A percentile compares a stretch with the other conserved stretches of the same genome.
Conservation (phyloP, 1,284 basidiomycete species). For the Hypsizygus ulmarius region DNA sequence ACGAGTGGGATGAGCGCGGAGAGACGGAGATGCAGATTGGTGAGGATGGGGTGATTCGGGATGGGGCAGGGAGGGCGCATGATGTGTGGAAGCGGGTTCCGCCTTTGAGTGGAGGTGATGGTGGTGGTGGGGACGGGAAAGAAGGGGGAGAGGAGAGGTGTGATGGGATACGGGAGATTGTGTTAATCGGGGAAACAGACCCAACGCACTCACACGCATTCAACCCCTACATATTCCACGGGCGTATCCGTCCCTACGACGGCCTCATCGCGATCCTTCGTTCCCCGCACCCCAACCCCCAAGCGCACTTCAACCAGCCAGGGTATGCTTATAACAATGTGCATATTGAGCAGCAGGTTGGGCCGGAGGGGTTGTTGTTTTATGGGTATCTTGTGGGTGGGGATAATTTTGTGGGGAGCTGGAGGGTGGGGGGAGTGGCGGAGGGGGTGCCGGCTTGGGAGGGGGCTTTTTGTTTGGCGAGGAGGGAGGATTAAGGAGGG, state of each 20-base stretch:
- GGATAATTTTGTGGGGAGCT: conserved; percentile 66
- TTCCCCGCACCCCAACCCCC: conserved; percentile 35
- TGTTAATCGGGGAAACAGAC: conserved; percentile 39
- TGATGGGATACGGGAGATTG: conserved; percentile 11
- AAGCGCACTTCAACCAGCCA: neutral
- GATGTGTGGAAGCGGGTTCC: neutral
- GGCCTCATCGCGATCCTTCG: conserved; percentile 65
- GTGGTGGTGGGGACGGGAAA: neutral
- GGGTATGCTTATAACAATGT: neutral
- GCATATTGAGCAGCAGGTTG: conserved; percentile 16
- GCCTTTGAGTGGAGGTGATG: neutral
- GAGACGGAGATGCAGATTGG: too few relatives aligned
- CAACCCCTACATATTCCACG: conserved; percentile 58
- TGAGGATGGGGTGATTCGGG: conserved; percentile 2
- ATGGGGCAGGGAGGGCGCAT: neutral
- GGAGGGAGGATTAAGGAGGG: conserved; percentile 31
- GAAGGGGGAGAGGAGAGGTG: conserved; percentile 1
- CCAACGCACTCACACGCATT: conserved; percentile 55
- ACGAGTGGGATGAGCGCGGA: conserved; percentile 12
- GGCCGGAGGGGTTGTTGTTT: conserved; percentile 51
- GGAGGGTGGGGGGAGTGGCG: conserved; percentile 47
- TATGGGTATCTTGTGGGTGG: conserved; percentile 67
- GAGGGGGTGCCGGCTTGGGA: conserved; percentile 48
- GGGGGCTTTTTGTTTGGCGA: conserved; percentile 54
- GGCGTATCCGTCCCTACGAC: conserved; percentile 65